Conservation (phyloP, 2,329 filamentous ascomycete species). For the Aspergillus persii region DNA sequence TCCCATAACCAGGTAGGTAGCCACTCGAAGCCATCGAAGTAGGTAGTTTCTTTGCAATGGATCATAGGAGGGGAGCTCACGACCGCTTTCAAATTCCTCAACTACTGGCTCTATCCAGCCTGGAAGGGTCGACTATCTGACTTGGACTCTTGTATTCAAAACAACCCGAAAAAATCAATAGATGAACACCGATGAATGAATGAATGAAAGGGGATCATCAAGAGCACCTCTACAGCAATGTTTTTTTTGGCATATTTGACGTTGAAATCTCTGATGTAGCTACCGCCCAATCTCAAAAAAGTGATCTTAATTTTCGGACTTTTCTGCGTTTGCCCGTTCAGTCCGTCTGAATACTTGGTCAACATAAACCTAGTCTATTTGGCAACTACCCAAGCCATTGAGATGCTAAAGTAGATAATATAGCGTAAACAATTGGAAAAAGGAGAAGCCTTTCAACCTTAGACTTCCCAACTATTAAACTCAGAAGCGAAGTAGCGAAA, state of each 20-base stretch:
- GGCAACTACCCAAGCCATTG: too few relatives aligned
- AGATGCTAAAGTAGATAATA: too few relatives aligned
- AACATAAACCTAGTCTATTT: neutral
- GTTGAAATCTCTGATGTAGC: neutral
- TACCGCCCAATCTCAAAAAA: neutral
- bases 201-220: neutral
- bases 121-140: neutral
- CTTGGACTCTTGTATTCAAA: neutral
- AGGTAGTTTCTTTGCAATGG: neutral
- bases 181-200: neutral
- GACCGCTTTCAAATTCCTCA: neutral
- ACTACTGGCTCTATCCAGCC: neutral
- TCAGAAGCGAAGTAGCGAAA: neutral
- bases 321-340: neutral
- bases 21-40: conserved; percentile 8
- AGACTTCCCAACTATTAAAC: neutral
- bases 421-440: neutral
- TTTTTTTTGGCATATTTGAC: neutral
- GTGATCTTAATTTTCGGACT: neutral
- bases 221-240: neutral
- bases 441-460: neutral
- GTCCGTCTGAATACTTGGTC: neutral
- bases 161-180: neutral
- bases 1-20: conserved; percentile 25
- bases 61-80: neutral